These are phyloP conservation scores for Geosmithia putterillii DNA, from an alignment of 2,329 filamentous ascomycete genomes.

Conservation along the genomic window DNA sequence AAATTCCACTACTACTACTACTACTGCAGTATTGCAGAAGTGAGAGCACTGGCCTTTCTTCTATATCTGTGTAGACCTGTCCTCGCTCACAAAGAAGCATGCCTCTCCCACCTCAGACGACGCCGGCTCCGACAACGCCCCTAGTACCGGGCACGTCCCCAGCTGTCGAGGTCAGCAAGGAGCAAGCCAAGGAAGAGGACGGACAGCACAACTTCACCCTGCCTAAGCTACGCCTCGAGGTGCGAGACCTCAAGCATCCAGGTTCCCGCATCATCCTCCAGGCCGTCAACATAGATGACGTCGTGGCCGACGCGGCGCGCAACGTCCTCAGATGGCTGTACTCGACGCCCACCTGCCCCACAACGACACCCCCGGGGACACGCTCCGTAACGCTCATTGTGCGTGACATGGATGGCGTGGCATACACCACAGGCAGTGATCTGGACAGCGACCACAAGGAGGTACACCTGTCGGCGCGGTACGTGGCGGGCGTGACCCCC, in stretches of 20 bases:
- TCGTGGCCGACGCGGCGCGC: constrained; percentile 50
- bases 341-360: constrained; percentile 22
- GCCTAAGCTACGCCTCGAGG: constrained; percentile 46
- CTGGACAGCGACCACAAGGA: constrained; percentile 83
- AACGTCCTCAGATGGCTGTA: constrained; percentile 68
- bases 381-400: constrained; percentile 79
- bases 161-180: constrained; percentile 6
- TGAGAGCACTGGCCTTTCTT: too few relatives aligned
- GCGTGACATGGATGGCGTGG: constrained; percentile 69
- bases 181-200: background rate
- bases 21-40: too few relatives aligned
- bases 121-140: constrained; percentile 10
- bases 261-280: constrained; percentile 57
- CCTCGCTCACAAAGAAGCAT: constrained; percentile 3
- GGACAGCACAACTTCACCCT: constrained; percentile 19
- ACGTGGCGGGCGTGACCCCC: constrained; percentile 44
- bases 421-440: constrained; percentile 73
- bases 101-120: constrained; percentile 10
- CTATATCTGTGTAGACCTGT: too few relatives aligned
- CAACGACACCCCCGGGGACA: constrained; percentile 44
- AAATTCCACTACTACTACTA: too few relatives aligned
- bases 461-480: constrained; percentile 74
- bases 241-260: constrained; percentile 44
- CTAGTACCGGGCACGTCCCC: constrained; percentile 13
- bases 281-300: constrained; percentile 47